phyloP scores from a whole-genome alignment of 768 basidiomycete species.

The Imleria badia region DNA sequence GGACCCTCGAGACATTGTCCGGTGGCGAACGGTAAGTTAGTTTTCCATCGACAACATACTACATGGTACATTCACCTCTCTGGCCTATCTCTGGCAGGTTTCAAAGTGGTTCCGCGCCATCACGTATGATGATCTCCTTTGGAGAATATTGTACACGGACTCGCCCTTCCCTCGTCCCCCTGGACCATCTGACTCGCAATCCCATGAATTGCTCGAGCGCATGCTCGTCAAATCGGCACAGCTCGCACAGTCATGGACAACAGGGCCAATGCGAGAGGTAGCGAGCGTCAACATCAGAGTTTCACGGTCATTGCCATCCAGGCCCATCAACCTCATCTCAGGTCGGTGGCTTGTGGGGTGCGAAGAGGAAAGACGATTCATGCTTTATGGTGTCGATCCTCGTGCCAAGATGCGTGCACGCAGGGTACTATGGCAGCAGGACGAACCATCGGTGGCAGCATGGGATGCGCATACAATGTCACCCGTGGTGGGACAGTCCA shows the following conservation, averaged over 20 bases:
- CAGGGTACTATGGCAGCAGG: too few relatives aligned
- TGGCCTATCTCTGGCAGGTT: too few relatives aligned
- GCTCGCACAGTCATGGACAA: slow-evolving; percentile 6
- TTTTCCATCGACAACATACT: too few relatives aligned
- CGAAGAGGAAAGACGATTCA: not conserved
- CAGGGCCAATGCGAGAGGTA: not conserved
- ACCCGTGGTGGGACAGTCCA: not conserved
- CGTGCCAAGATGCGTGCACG: too few relatives aligned
- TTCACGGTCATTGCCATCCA: too few relatives aligned
- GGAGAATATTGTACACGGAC: not conserved
- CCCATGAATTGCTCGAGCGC: not conserved
- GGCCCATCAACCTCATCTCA: too few relatives aligned
- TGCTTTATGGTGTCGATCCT: not conserved
- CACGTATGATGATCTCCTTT: not conserved
- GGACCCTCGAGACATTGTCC: not conserved
- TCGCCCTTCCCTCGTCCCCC: not conserved
- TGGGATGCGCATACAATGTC: not conserved
- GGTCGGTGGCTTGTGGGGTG: not conserved
- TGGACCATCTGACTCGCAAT: not conserved
- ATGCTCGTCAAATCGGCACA: not conserved
- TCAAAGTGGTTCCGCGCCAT: too few relatives aligned
- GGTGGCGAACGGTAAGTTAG: not conserved
- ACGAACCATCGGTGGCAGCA: too few relatives aligned
- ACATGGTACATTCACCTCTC: too few relatives aligned
- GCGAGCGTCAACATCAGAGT: not conserved